Evolutionary conservation across 2,329 filamentous ascomycete genomes (phyloP).

Genomic region (Diaporthe vaccinii): DNA sequence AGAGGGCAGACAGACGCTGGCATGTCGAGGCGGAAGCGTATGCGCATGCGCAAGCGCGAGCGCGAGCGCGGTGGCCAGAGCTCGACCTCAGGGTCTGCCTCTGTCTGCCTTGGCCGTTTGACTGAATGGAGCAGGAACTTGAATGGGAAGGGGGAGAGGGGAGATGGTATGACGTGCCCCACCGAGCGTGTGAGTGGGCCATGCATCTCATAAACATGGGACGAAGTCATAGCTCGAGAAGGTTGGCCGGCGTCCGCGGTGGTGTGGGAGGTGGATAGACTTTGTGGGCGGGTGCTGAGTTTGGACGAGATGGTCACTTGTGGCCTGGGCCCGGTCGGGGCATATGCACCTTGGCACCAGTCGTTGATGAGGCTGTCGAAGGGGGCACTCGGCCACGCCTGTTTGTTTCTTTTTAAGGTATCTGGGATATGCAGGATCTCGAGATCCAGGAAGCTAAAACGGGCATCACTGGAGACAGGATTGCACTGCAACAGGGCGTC

Average conservation of each 20-base stretch:
- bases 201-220: constrained; percentile 31
- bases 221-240: constrained; percentile 27
- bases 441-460: constrained; percentile 25
- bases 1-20: background rate
- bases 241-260: constrained; percentile 17
- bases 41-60: background rate
- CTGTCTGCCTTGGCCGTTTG: constrained; percentile 8
- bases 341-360: background rate
- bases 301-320: constrained; percentile 15
- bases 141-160: constrained; percentile 6
- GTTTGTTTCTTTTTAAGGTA: background rate
- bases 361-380: background rate
- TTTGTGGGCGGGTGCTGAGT: constrained; percentile 8
- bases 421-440: constrained; percentile 24
- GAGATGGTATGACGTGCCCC: constrained; percentile 29
- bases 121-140: background rate
- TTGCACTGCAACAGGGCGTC: constrained; percentile 4
- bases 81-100: constrained; percentile 15
- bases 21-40: constrained; percentile 1
- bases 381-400: background rate
- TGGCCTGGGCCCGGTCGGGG: constrained; percentile 1
- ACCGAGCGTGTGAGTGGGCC: constrained; percentile 11
- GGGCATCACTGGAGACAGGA: constrained; percentile 3
- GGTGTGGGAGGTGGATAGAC: constrained; percentile 22
- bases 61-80: constrained; percentile 22